These are phyloP conservation scores for Leccinum fallax DNA, from an alignment of 1,284 basidiomycete genomes.

Conservation along the genomic window DNA sequence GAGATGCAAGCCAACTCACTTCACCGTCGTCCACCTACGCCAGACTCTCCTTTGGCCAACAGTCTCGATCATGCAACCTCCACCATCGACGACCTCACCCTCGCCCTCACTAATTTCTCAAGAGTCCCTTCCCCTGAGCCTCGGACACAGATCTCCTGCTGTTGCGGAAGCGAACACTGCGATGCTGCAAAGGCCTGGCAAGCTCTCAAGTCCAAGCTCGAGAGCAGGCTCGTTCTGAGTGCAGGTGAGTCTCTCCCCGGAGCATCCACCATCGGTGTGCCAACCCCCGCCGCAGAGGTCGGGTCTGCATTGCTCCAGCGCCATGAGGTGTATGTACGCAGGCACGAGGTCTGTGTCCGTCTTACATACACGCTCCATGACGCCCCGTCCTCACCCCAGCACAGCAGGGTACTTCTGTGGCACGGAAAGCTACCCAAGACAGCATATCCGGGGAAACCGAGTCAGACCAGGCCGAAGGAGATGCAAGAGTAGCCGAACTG, in stretches of 20 bases:
- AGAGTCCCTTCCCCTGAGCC: constrained; percentile 69
- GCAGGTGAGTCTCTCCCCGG: constrained; percentile 62
- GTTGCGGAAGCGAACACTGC: constrained; percentile 68
- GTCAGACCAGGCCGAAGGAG: constrained; percentile 26
- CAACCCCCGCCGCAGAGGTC: constrained; percentile 61
- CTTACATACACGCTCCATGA: constrained; percentile 14
- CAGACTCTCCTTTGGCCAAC: constrained; percentile 57
- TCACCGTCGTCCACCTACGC: constrained; percentile 34
- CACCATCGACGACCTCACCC: constrained; percentile 77
- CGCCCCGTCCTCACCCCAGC: constrained; percentile 12
- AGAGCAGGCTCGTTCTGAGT: constrained; percentile 77
- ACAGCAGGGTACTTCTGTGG: constrained; percentile 20
- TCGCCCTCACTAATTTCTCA: constrained; percentile 70
- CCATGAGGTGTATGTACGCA: constrained; percentile 84
- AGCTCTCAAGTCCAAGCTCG: constrained; percentile 67
- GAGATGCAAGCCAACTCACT: background rate
- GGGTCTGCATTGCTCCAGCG: constrained; percentile 87
- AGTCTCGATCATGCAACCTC: constrained; percentile 62
- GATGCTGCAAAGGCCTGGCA: constrained; percentile 65
- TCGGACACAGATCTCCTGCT: constrained; percentile 53
- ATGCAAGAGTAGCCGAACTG: constrained; percentile 46
- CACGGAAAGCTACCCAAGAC: constrained; percentile 20
- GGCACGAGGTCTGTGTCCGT: constrained; percentile 56
- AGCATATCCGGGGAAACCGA: constrained; percentile 12
- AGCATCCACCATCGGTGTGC: background rate